These are phyloP conservation scores for Amyloporia xantha DNA, from an alignment of 768 basidiomycete genomes.

Conservation along the genomic window DNA sequence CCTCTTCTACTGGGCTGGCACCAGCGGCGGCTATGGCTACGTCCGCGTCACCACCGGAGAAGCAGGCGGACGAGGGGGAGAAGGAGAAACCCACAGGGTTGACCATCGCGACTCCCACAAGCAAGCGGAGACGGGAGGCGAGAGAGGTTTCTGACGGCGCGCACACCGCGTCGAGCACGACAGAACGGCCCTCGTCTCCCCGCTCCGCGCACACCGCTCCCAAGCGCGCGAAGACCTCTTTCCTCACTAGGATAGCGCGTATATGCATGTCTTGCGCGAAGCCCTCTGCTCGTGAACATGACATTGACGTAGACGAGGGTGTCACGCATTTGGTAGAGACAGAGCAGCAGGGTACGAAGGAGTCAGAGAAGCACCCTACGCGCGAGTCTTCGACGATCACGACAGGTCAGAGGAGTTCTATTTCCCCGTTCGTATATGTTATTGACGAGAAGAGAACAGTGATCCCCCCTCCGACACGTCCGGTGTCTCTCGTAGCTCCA, in stretches of 20 bases:
- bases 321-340: conserved; percentile 23
- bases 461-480: background rate
- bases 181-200: conserved; percentile 16
- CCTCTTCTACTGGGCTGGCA: conserved; percentile 1
- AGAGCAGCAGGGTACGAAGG: conserved; percentile 18
- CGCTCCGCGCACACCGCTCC: conserved; percentile 20
- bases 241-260: conserved; percentile 51
- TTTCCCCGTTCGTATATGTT: background rate
- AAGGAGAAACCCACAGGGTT: conserved; percentile 27
- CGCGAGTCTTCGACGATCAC: conserved; percentile 5
- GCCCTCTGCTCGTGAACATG: conserved; percentile 42
- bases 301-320: conserved; percentile 31
- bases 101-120: conserved; percentile 29
- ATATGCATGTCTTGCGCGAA: conserved; percentile 59
- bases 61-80: conserved; percentile 17
- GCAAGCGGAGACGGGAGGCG: conserved; percentile 24
- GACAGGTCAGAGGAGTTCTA: conserved; percentile 9
- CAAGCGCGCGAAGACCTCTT: conserved; percentile 39
- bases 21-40: background rate
- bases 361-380: conserved; percentile 3
- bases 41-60: background rate
- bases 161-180: conserved; percentile 23
- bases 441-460: background rate
- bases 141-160: conserved; percentile 24
- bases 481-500: conserved; percentile 3